Base-by-base conservation (phyloP, 177 flowering plant genomes). In the Vitis hybrid region DNA sequence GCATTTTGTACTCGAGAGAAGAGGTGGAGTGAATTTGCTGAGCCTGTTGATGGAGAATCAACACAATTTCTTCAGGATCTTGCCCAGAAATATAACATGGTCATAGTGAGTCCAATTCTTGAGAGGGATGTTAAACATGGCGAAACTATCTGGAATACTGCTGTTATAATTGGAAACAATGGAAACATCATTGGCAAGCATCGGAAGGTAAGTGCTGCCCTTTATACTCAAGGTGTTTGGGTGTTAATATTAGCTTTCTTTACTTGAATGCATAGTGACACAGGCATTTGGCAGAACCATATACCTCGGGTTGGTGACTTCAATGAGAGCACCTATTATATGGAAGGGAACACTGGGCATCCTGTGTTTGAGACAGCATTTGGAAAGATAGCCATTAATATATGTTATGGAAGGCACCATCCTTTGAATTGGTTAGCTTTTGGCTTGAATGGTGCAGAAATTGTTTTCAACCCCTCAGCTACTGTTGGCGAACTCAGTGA, bases 401-500 rank as follows among this genome's bases (percentile, higher is more conserved):
- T 93, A 70, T 95, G 99, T 75, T 95, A 93, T 72, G 99, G 99
- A 62, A 91, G 98, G 83, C 99, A 95, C 78, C 99, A 95, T 76
- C 97, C 98, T 62, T 75, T 93, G 78, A 95, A 95, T 69, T 93
- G 99, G 99, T 68, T 95, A 67, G 99, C 97, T 19, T 95, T 95
- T 79, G 97, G 98, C 56, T 79, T 95, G 79, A 95, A 95, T 79
- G 99, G 99, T 71, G 99, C 99, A 5, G 99, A 91, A 81, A 95
- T 95, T 72, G 97, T 95, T 65, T 95, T 95, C 79, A 95, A 95
- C 64, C 99, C 99, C 52, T 91, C 98, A 55, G 99, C 99, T 48
- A 95, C 99, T 50, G 97, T 95, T 74, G 99, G 99, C 73, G 97
- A 93, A 80, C 97, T 95, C 75, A 93, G 99, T 61, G 98, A 95